Evolutionary conservation across 1,139 yeast genomes (phyloP).

Genomic region (Debaryomyces udenii): DNA sequence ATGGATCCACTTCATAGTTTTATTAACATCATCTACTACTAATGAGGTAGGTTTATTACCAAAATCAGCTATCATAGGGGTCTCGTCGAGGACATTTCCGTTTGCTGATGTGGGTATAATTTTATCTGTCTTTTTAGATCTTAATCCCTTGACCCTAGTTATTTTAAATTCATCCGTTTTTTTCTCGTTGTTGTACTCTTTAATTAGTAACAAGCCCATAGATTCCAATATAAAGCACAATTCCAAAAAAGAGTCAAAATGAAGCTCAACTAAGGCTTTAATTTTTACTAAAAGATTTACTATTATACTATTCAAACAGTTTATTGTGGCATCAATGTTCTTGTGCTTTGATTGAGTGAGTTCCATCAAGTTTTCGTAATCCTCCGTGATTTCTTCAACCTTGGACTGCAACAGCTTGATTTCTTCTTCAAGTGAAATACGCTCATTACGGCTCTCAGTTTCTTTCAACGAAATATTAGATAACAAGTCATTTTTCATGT

Average conservation of each 20-base stretch:
- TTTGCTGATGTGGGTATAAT: conserved; percentile 27
- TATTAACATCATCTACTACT: conserved; percentile 33
- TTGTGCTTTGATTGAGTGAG: conserved; percentile 33
- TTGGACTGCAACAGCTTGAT: conserved; percentile 41
- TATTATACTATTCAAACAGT: conserved; percentile 30
- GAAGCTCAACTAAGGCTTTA: conserved; percentile 23
- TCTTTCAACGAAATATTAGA: conserved; percentile 71
- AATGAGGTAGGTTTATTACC: conserved; percentile 29
- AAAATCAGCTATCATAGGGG: background rate
- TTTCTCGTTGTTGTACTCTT: conserved; percentile 31
- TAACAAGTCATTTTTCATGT: conserved; percentile 61
- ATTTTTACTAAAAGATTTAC: conserved; percentile 24
- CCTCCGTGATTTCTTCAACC: conserved; percentile 46
- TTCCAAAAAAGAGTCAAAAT: conserved; percentile 40
- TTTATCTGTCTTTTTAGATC: conserved; percentile 36
- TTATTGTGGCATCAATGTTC: conserved; percentile 31
- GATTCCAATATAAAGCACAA: conserved; percentile 69
- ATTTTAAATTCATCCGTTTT: conserved; percentile 43
- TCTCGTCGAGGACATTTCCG: conserved; percentile 19
- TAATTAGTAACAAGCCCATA: conserved; percentile 69
- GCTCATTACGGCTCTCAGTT: conserved; percentile 56
- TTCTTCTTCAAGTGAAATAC: conserved; percentile 52
- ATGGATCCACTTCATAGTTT: conserved; percentile 31
- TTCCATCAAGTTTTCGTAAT: conserved; percentile 55
- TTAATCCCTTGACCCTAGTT: conserved; percentile 70